Conservation (phyloP, 768 basidiomycete species). For the Mycena galericulata region DNA sequence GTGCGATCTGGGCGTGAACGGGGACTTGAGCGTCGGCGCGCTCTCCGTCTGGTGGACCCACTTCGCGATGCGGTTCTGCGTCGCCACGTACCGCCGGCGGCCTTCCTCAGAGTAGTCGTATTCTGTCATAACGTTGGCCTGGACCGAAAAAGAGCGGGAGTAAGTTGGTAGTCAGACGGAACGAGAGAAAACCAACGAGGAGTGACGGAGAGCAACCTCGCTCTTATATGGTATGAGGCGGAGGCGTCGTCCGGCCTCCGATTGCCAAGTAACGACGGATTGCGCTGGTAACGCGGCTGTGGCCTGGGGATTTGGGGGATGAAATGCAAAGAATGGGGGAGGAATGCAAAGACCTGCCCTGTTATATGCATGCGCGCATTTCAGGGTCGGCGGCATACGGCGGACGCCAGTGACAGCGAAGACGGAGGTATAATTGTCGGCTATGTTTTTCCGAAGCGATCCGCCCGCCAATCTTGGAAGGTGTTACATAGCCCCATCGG, state of each 20-base stretch:
- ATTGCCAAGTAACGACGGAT: constrained; percentile 7
- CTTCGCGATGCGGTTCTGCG: constrained; percentile 10
- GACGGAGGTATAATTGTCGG: too few species aligned
- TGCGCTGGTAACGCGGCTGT: background rate
- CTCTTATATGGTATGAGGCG: background rate
- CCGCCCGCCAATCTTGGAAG: too few species aligned
- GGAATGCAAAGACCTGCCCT: background rate
- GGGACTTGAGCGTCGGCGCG: background rate
- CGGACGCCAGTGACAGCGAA: background rate
- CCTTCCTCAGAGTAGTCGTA: constrained; percentile 21
- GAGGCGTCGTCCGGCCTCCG: background rate
- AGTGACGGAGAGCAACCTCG: background rate
- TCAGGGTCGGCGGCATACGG: background rate
- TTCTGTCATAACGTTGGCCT: constrained; percentile 8
- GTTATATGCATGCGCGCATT: background rate
- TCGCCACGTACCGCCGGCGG: constrained; percentile 11
- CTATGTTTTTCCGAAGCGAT: too few species aligned
- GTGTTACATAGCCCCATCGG: too few species aligned
- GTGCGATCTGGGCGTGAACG: background rate
- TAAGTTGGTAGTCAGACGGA: background rate
- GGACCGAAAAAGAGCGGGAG: background rate
- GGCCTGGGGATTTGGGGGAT: background rate
- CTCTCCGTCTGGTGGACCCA: constrained; percentile 10
- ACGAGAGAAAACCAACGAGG: background rate
- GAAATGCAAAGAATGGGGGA: background rate